Percentiles rank a stretch among this genome's conserved stretches.
Conservation (phyloP, 1,284 basidiomycete genomes). For the Naganishia sp. region DNA sequence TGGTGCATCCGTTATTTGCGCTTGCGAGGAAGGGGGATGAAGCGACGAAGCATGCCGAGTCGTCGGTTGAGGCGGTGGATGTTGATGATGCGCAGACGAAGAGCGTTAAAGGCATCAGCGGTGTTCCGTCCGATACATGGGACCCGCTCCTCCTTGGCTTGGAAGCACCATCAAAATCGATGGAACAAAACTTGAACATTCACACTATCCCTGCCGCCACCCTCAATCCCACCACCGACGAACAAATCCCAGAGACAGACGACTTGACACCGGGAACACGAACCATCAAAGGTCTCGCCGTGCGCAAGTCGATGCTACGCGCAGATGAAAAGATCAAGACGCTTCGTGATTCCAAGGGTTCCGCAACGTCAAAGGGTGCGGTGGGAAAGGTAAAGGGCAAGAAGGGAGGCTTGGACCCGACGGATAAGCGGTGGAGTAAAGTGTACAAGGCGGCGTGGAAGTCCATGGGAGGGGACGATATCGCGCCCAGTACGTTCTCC, state of each 20-base stretch:
- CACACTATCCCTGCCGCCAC: background rate
- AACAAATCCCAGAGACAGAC: constrained; percentile 1
- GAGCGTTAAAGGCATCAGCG: constrained; percentile 5
- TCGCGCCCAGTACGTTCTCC: constrained; percentile 30
- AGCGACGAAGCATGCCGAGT: background rate
- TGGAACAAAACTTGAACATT: constrained; percentile 21
- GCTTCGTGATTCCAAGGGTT: constrained; percentile 11
- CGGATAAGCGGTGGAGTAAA: constrained; percentile 61
- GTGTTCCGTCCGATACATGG: constrained; percentile 9
- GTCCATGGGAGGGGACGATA: constrained; percentile 59
- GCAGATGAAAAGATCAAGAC: constrained; percentile 25
- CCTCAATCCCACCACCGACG: background rate
- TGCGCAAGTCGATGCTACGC: constrained; percentile 26
- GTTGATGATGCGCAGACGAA: background rate
- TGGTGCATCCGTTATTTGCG: constrained; percentile 6
- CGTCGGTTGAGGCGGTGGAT: background rate
- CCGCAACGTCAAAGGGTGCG: constrained; percentile 1
- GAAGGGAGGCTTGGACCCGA: constrained; percentile 47
- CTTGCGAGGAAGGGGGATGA: background rate
- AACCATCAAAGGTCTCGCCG: constrained; percentile 9
- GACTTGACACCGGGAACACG: background rate
- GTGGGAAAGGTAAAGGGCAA: constrained; percentile 12
- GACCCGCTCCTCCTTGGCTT: constrained; percentile 8
- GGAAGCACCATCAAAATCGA: constrained; percentile 10
- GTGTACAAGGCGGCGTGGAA: constrained; percentile 57